Evolutionary conservation across 1,284 basidiomycete species (phyloP).

Genomic region (Amylostereum areolatum): DNA sequence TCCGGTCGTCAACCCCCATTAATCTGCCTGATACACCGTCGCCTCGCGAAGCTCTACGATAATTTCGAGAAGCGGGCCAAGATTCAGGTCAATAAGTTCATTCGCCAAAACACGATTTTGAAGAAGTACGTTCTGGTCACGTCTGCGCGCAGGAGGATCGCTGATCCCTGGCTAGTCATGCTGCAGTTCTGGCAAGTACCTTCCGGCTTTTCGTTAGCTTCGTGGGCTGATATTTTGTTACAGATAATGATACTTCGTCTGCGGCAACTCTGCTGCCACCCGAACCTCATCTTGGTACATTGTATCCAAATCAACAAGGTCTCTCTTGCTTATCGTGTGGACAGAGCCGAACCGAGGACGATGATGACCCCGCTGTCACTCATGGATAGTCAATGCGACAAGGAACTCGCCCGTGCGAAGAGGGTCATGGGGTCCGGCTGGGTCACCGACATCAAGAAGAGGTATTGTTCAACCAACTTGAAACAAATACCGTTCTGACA

Average conservation of each 20-base stretch:
- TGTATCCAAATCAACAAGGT: background rate
- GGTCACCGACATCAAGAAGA: slow-evolving; percentile 30
- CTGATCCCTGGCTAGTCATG: slow-evolving; percentile 31
- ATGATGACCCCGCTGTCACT: slow-evolving; percentile 45
- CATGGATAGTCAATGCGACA: slow-evolving; percentile 41
- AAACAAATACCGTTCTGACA: background rate
- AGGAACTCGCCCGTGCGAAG: slow-evolving; percentile 49
- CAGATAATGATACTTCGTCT: slow-evolving; percentile 63
- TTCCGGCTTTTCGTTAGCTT: background rate
- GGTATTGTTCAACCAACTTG: slow-evolving; percentile 24
- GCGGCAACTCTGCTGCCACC: slow-evolving; percentile 62
- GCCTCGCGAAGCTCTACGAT: slow-evolving; percentile 46
- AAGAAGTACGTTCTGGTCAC: slow-evolving; percentile 39
- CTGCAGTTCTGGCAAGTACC: slow-evolving; percentile 36
- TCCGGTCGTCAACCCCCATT: no score
- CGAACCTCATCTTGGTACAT: slow-evolving; percentile 52
- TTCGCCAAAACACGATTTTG: slow-evolving; percentile 47
- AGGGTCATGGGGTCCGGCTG: slow-evolving; percentile 49
- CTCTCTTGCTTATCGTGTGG: slow-evolving; percentile 12
- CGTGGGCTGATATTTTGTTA: slow-evolving; percentile 1
- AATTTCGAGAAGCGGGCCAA: slow-evolving; percentile 49
- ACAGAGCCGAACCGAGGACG: slow-evolving; percentile 35
- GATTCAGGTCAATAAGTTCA: slow-evolving; percentile 51
- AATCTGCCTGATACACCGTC: no score
- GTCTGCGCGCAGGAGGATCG: slow-evolving; percentile 1